Percentiles rank a stretch among this genome's conserved stretches.
phyloP scores from a whole-genome alignment of 768 basidiomycete species.

The Boletellus emodensis region DNA sequence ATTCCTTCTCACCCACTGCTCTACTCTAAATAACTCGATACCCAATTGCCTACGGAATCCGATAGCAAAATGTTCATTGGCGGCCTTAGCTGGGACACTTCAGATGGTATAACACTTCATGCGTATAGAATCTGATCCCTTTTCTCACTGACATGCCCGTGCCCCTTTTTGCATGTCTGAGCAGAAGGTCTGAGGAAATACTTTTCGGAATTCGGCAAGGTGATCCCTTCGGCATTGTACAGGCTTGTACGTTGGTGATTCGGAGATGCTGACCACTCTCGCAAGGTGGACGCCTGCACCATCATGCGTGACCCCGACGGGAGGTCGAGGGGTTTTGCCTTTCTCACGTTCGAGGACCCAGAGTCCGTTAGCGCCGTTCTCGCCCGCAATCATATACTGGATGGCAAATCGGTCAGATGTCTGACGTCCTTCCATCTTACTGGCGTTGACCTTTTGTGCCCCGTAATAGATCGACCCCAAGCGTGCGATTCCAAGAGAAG shows the following conservation, averaged over 20 bases:
- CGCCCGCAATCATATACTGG: slow-evolving; percentile 62
- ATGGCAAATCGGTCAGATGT: slow-evolving; percentile 68
- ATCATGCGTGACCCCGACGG: slow-evolving; percentile 80
- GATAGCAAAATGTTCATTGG: slow-evolving; percentile 89
- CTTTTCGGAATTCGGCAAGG: slow-evolving; percentile 78
- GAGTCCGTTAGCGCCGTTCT: slow-evolving; percentile 62
- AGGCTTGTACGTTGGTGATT: background rate
- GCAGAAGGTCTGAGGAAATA: slow-evolving; percentile 63
- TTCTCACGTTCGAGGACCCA: slow-evolving; percentile 74
- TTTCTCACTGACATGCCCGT: slow-evolving; percentile 25
- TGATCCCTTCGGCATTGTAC: slow-evolving; percentile 27
- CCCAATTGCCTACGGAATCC: slow-evolving; percentile 29
- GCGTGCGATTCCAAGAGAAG: slow-evolving; percentile 80
- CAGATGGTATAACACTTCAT: slow-evolving; percentile 61
- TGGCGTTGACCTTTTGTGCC: background rate
- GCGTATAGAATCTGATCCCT: slow-evolving; percentile 20
- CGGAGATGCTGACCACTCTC: slow-evolving; percentile 11
- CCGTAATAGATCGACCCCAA: slow-evolving; percentile 77
- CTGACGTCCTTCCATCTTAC: background rate
- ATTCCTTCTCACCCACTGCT: slow-evolving; percentile 23
- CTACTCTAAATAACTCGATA: slow-evolving; percentile 28
- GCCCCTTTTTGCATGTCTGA: slow-evolving; percentile 21
- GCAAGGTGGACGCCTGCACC: slow-evolving; percentile 71
- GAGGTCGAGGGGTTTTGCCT: slow-evolving; percentile 80
- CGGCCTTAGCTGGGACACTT: slow-evolving; percentile 88